Evolutionary conservation across 2,329 filamentous ascomycete genomes (phyloP).

Genomic region (Ophiostoma himal-ulmi): DNA sequence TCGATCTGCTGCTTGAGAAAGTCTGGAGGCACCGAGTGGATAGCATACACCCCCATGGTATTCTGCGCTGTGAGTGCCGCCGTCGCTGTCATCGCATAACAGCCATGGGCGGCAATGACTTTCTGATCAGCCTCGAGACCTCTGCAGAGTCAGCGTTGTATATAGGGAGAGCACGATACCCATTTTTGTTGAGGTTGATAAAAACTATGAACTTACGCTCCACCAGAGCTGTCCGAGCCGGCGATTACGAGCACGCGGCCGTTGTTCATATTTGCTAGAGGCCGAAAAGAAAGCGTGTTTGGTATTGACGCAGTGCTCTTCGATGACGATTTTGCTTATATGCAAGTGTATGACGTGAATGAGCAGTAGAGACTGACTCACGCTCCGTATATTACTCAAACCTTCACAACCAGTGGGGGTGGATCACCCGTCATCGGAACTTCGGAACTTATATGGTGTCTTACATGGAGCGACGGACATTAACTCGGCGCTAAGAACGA

Average conservation of each 20-base stretch:
- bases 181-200: neutral
- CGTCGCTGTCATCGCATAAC: conserved; percentile 94
- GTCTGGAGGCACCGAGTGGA: conserved; percentile 69
- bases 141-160: conserved; percentile 41
- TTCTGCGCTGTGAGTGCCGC: conserved; percentile 96
- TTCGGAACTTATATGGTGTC: neutral
- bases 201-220: conserved; percentile 54
- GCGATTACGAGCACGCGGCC: conserved; percentile 71
- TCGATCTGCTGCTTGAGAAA: conserved; percentile 85
- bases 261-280: conserved; percentile 25
- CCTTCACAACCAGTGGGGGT: neutral
- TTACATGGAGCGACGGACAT: neutral
- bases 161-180: neutral
- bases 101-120: conserved; percentile 83
- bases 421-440: conserved; percentile 13
- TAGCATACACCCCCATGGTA: conserved; percentile 73
- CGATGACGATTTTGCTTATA: neutral
- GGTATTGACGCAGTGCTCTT: neutral
- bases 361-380: neutral
- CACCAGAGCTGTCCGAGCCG: conserved; percentile 84
- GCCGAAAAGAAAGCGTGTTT: neutral
- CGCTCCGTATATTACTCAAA: neutral
- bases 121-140: conserved; percentile 95
- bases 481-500: conserved; percentile 1
- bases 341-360: neutral